Percentiles rank a stretch among this genome's conserved stretches.
Evolutionary conservation across 129 eudicot species (phyloP).

Genomic region (Smallanthus sonchifolius): DNA sequence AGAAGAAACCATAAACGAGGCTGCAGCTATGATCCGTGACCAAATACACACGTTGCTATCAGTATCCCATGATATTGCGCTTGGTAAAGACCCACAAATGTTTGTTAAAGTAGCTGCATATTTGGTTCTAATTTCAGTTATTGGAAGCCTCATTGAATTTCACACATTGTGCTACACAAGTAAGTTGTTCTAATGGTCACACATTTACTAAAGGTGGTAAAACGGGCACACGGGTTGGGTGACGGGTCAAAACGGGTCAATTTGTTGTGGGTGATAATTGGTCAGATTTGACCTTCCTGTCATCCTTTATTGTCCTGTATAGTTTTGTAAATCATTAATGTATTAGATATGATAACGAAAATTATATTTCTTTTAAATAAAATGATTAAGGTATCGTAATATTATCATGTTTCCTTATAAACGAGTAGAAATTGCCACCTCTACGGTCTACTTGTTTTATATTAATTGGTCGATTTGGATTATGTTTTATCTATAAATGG

Average conservation of each 20-base stretch:
- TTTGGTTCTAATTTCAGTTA: constrained; percentile 45
- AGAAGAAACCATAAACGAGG: constrained; percentile 51
- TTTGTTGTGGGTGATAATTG: background rate
- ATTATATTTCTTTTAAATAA: background rate
- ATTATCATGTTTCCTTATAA: background rate
- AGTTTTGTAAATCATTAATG: background rate
- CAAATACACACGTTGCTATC: constrained; percentile 47
- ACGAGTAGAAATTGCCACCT: background rate
- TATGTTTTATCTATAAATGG: too few relatives aligned
- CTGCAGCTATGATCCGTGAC: constrained; percentile 44
- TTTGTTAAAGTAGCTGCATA: constrained; percentile 48
- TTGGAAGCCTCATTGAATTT: constrained; percentile 66
- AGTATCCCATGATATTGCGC: constrained; percentile 57
- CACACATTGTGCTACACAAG: constrained; percentile 61
- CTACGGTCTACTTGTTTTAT: too few relatives aligned
- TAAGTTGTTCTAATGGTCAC: constrained; percentile 24
- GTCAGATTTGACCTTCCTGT: background rate
- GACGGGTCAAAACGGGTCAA: background rate
- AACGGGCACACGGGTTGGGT: background rate
- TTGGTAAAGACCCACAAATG: constrained; percentile 70
- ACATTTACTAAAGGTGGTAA: background rate
- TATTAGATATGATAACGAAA: background rate
- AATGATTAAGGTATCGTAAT: background rate
- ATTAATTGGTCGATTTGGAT: background rate
- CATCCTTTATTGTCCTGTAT: background rate